Evolutionary conservation across 2,329 filamentous ascomycete species (phyloP), one percentile per base, ranked within the genome.

Genomic region (Nigrograna mackinnonii): DNA sequence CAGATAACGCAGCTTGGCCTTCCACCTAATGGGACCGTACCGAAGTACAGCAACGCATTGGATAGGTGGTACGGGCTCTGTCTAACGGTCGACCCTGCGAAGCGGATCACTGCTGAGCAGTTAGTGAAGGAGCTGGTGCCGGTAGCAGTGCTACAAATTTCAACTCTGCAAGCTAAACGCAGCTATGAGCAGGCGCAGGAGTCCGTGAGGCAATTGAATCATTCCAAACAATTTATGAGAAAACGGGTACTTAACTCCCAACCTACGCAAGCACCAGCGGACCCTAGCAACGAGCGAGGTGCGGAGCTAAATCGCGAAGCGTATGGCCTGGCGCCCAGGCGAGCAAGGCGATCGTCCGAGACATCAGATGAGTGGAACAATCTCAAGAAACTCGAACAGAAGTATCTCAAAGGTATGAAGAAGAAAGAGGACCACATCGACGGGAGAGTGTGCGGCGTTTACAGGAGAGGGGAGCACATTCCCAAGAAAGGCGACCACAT

Each of bases 31-130:
- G 36, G 39, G 7, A 46, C 50, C 22, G 21, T 22, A 33, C 13
- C 19, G 28, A 9, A 18, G 38, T 36, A 36, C 14, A 51, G 48
- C 22, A 30, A 9, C 5, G 13, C 21, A 6, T 35, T 58, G 4
- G 39, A 50, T 12, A 18, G 17, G 11, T 55, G 54, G 53, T 59
- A 59, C 28, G 20, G 32, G 3, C 33, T 41, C 6, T 41, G 53
- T 17, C 41, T 46, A 24, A 6, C 39, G 5, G 3, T 17, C n/a
- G 22, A 46, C 20, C 6, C 14, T 12, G 14, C 21, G 1, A 17
- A 19, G 30, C 46, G 45, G 3, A 40, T 40, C 12, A 46, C 44
- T 13, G 30, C 49, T 7, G 19, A 14, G 18, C 30, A 46, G 4
- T 22, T 49, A 5, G 28, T n/a, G 2, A 35, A 28, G 7, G 18